Evolutionary conservation across 441 rosid species (phyloP).

Genomic region (Kokia cookei): DNA sequence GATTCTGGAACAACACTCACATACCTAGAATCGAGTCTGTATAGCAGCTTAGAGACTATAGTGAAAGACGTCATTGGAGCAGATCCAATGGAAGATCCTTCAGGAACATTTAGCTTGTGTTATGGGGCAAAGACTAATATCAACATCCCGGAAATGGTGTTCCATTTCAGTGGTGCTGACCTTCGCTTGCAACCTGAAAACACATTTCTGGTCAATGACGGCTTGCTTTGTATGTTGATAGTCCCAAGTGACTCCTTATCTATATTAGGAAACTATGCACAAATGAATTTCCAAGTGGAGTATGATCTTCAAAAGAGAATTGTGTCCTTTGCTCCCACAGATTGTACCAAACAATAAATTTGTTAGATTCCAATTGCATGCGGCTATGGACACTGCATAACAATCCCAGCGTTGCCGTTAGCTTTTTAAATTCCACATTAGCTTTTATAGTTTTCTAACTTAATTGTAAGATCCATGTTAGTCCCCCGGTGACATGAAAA

Average conservation of each 20-base stretch:
- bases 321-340: conserved; percentile 27
- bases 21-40: conserved; percentile 19
- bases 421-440: neutral
- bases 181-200: conserved; percentile 22
- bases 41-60: conserved; percentile 18
- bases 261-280: conserved; percentile 11
- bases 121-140: conserved; percentile 6
- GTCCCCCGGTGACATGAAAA: neutral
- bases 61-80: conserved; percentile 18
- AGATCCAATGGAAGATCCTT: conserved; percentile 13
- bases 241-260: conserved; percentile 2
- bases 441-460: neutral
- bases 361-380: neutral
- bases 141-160: conserved; percentile 24
- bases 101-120: conserved; percentile 15
- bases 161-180: conserved; percentile 33
- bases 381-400: neutral
- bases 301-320: conserved; percentile 15
- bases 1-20: conserved; percentile 40
- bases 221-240: conserved; percentile 27
- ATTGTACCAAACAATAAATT: conserved; percentile 18
- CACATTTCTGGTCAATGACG: conserved; percentile 17
- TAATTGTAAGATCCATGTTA: neutral
- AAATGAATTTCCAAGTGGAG: conserved; percentile 26
- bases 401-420: neutral